Percentiles rank a stretch among this genome's conserved stretches.
phyloP scores from a whole-genome alignment of 495 filamentous ascomycete genomes.

The Podospora pseudopauciseta region DNA sequence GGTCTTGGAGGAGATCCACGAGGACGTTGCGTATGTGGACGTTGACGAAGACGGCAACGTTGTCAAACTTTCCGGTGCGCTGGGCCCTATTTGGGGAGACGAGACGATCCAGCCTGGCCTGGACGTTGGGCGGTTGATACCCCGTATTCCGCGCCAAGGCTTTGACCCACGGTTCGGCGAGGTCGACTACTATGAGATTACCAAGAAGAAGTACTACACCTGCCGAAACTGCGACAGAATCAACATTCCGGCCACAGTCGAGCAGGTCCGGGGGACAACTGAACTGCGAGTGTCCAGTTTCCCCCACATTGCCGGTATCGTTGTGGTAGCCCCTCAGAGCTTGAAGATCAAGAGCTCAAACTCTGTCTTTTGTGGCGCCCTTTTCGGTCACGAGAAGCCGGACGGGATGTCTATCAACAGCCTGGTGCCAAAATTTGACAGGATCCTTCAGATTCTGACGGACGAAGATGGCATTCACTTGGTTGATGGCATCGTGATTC shows the following conservation, averaged over 20 bases:
- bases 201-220: slow-evolving; percentile 71
- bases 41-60: slow-evolving; percentile 73
- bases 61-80: slow-evolving; percentile 61
- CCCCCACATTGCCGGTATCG: slow-evolving; percentile 94
- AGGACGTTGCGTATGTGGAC: slow-evolving; percentile 74
- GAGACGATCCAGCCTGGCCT: slow-evolving; percentile 60
- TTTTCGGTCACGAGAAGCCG: slow-evolving; percentile 83
- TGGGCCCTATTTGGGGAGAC: slow-evolving; percentile 76
- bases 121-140: slow-evolving; percentile 71
- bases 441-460: slow-evolving; percentile 70
- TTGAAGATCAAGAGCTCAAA: slow-evolving; percentile 87
- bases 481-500: slow-evolving; percentile 92
- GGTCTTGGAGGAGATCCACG: slow-evolving; percentile 96
- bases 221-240: slow-evolving; percentile 68
- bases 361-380: slow-evolving; percentile 83
- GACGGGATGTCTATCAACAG: slow-evolving; percentile 74
- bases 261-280: slow-evolving; percentile 57
- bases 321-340: slow-evolving; percentile 74
- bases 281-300: slow-evolving; percentile 85
- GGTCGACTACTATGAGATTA: slow-evolving; percentile 67
- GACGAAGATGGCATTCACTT: slow-evolving; percentile 81
- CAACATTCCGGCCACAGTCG: slow-evolving; percentile 74
- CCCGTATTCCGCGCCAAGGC: slow-evolving; percentile 71
- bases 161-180: slow-evolving; percentile 60
- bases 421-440: slow-evolving; percentile 83